Base-by-base conservation (phyloP, 2,329 filamentous ascomycete species). In the Aspergillus calidoustus region DNA sequence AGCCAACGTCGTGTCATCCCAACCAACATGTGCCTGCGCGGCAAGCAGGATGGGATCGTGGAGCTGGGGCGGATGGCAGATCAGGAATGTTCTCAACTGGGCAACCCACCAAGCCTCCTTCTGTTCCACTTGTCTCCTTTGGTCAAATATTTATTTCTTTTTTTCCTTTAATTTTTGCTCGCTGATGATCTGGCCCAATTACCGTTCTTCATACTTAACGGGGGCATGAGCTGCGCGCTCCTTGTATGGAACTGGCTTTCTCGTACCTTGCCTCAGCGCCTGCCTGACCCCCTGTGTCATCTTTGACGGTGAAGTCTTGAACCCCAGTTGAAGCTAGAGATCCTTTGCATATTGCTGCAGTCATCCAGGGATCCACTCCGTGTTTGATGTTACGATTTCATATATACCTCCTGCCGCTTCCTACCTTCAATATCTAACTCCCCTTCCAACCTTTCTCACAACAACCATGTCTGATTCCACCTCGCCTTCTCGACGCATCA, bases 1-100 rank as follows among this genome's bases (percentile, higher is more conserved):
- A 70, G 71, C 75, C 73, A 76, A 76, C 71, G 73, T 75, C 72
- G 74, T 76, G 74, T 74, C 73, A 75, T 74, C 68, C 68, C 69
- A 69, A 65, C 69, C 69, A 72, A 68, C 69, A 74, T 74, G 71
- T 71, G 57, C 56, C 41, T 48, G 52, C 48, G 9, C 59, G 28
- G 49, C 52, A 25, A 49, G 43, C 34, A 53, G 19, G n/a, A 52
- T 30, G 67, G 69, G 68, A 75, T 76, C 74, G 72, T 74, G 69
- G 72, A 75, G 68, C 70, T 73, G 69, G 71, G 69, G 69, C 71
- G 71, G 71, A 70, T 71, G 71, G 70, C 67, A 72, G 71, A 75
- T 75, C 71, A 68, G 66, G 68, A 66, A 67, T 66, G 70, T 66
- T 54, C 30, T 30, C 15, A 41, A 23, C 41, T 46, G 19, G 19